Evolutionary conservation across 768 basidiomycete species (phyloP).

Genomic region (Leucogyrophana mollusca): DNA sequence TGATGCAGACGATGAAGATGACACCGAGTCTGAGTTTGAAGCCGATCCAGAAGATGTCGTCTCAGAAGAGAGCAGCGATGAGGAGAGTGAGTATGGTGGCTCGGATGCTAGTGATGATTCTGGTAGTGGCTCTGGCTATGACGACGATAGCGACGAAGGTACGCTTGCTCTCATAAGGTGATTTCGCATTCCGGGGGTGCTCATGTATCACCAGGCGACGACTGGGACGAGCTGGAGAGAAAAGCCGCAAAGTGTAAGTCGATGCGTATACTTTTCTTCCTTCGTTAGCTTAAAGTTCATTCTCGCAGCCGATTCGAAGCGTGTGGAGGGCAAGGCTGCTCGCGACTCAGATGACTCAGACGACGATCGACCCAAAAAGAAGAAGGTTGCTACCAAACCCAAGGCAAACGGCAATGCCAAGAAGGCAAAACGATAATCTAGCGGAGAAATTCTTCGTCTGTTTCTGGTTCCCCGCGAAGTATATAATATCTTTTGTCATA

Average conservation of each 20-base stretch:
- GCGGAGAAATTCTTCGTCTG: slow-evolving; percentile 6
- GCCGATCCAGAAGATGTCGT: slow-evolving; percentile 44
- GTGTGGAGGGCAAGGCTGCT: slow-evolving; percentile 38
- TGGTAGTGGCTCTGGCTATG: slow-evolving; percentile 66
- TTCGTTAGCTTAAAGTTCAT: slow-evolving; percentile 1
- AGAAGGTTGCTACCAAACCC: slow-evolving; percentile 25
- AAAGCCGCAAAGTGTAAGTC: slow-evolving; percentile 83
- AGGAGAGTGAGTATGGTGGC: slow-evolving; percentile 56
- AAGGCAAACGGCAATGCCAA: slow-evolving; percentile 41
- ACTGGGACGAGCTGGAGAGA: slow-evolving; percentile 94
- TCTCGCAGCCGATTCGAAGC: slow-evolving; percentile 47
- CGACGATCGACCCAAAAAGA: slow-evolving; percentile 47
- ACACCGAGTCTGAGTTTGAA: slow-evolving; percentile 69
- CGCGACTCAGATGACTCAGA: slow-evolving; percentile 56
- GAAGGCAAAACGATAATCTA: slow-evolving; percentile 25
- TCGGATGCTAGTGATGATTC: slow-evolving; percentile 54
- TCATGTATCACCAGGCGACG: slow-evolving; percentile 56
- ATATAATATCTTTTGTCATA: slow-evolving; percentile 5
- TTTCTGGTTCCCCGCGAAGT: slow-evolving; percentile 5
- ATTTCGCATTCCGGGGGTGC: no score
- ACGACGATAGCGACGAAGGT: slow-evolving; percentile 66
- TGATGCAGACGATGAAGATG: slow-evolving; percentile 61
- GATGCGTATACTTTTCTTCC: background rate
- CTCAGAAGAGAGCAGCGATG: slow-evolving; percentile 44
- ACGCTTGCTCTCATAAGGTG: no score